These are phyloP conservation scores for Tetraselmis striata DNA, from an alignment of 139 green algal genomes.

Conservation along the genomic window DNA sequence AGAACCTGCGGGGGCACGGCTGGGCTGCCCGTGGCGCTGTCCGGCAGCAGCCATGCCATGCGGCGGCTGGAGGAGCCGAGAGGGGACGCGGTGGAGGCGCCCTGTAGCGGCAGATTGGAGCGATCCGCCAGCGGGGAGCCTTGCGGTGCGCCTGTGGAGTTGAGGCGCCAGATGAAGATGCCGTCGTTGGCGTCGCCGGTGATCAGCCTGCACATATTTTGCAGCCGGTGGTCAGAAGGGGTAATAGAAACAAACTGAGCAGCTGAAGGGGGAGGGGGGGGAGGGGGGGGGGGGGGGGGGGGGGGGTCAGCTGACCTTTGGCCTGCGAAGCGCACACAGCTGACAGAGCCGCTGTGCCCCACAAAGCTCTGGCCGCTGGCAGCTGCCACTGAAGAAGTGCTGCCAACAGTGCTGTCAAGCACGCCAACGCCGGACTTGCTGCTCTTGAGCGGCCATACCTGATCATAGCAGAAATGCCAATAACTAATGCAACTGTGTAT, in stretches of 20 bases:
- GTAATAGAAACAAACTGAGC: too few species aligned
- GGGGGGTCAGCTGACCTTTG: slow-evolving; percentile 14
- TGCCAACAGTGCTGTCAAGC: not conserved
- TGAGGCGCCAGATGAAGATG: slow-evolving; percentile 11
- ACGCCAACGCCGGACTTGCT: not conserved
- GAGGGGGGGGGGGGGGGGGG: not conserved
- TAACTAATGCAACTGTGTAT: slow-evolving; percentile 37
- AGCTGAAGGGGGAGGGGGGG: not conserved
- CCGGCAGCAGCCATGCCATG: not conserved
- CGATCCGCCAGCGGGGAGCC: not conserved
- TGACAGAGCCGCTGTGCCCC: slow-evolving; percentile 37
- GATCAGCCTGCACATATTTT: slow-evolving; percentile 9
- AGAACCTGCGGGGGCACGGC: not conserved
- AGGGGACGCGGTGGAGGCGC: not conserved
- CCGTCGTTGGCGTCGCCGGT: slow-evolving; percentile 6
- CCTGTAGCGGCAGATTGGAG: not conserved
- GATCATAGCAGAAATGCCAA: slow-evolving; percentile 15
- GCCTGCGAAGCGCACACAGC: slow-evolving; percentile 9
- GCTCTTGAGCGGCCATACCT: not conserved
- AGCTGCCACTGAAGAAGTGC: too few species aligned
- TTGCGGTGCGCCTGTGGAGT: not conserved
- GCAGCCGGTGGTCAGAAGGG: not conserved
- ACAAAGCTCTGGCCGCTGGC: slow-evolving; percentile 38
- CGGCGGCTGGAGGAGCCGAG: slow-evolving; percentile 2
- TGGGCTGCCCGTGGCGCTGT: slow-evolving; percentile 9